These are phyloP conservation scores for Candida pseudoglaebosa DNA, from an alignment of 805 yeast species.

Conservation along the genomic window DNA sequence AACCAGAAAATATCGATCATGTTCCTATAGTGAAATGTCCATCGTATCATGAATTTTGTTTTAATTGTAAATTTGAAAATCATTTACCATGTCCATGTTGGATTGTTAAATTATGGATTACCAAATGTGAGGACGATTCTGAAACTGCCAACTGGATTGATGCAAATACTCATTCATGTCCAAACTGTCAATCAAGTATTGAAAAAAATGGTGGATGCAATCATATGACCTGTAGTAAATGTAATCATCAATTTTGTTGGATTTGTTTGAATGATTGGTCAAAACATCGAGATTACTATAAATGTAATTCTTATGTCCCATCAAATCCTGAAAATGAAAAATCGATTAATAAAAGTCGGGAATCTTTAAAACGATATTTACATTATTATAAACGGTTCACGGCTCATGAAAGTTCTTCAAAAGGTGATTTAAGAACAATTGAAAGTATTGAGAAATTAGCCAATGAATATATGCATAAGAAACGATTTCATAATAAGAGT, in stretches of 20 bases:
- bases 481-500: conserved; percentile 13
- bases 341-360: conserved; percentile 38
- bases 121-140: conserved; percentile 79
- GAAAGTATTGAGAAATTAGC: conserved; percentile 61
- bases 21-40: conserved; percentile 71
- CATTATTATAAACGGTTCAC: conserved; percentile 72
- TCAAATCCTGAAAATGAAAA: conserved; percentile 37
- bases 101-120: conserved; percentile 66
- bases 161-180: conserved; percentile 82
- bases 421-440: conserved; percentile 63
- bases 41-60: conserved; percentile 71
- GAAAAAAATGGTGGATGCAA: conserved; percentile 97
- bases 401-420: conserved; percentile 72
- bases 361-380: conserved; percentile 59
- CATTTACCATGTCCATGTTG: conserved; percentile 86
- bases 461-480: conserved; percentile 54
- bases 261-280: conserved; percentile 78
- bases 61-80: conserved; percentile 65
- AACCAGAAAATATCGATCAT: conserved; percentile 6
- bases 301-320: conserved; percentile 54
- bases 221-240: conserved; percentile 86
- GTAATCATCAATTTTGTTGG: conserved; percentile 88
- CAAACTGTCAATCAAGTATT: conserved; percentile 71
- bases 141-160: conserved; percentile 86
- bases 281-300: conserved; percentile 62